Conservation (phyloP, 345 rosid species). For the Kandelia obovata region DNA sequence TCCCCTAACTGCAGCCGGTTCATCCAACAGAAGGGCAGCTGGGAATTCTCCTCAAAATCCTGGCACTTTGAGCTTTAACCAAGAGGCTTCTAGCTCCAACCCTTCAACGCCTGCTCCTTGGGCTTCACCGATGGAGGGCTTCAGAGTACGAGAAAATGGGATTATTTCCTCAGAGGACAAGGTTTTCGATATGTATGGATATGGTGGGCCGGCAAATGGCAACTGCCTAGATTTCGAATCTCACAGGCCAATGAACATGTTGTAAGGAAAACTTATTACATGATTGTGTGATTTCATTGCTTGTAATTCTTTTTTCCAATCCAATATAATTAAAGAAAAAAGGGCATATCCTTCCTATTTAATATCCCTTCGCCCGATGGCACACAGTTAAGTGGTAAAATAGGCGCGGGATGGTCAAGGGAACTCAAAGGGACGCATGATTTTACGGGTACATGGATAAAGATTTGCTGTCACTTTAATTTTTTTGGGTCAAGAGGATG, state of each 20-base stretch:
- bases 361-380: no score
- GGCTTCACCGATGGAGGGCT: conserved; percentile 62
- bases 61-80: conserved; percentile 40
- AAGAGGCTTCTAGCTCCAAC: conserved; percentile 64
- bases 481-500: no score
- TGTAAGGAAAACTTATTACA: conserved; percentile 25
- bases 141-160: conserved; percentile 54
- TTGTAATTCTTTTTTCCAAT: no score
- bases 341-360: no score
- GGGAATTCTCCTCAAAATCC: conserved; percentile 82
- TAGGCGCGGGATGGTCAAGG: no score
- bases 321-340: no score
- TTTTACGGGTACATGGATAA: no score
- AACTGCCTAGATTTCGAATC: conserved; percentile 52
- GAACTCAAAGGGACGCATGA: no score
- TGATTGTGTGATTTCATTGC: neutral
- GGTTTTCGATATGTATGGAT: conserved; percentile 52
- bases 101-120: conserved; percentile 58
- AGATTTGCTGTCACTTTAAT: no score
- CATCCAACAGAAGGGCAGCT: conserved; percentile 62
- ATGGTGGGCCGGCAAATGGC: conserved; percentile 40
- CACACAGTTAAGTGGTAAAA: no score
- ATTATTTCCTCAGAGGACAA: conserved; percentile 45
- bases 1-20: conserved; percentile 51
- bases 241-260: conserved; percentile 47